Conservation (phyloP, 495 filamentous ascomycete genomes). For the Sordaria brevicollis region DNA sequence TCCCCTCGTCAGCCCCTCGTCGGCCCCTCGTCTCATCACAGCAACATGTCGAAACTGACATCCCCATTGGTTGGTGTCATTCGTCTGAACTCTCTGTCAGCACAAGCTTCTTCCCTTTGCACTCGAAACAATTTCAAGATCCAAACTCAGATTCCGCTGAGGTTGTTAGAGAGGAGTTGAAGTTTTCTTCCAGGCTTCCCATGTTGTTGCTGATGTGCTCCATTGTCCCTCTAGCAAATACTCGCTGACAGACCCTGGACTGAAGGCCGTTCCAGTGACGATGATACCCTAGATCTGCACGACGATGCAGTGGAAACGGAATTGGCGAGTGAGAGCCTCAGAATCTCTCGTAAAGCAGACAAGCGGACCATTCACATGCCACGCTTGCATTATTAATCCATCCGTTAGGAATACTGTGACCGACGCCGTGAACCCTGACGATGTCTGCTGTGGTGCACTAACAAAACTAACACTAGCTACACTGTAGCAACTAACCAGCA, state of each 20-base stretch:
- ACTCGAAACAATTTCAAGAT: not conserved
- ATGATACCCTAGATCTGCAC: not conserved
- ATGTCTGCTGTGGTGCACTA: not conserved
- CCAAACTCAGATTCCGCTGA: not conserved
- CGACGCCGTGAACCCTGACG: not conserved
- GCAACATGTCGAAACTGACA: not conserved
- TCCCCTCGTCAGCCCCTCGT: too few species aligned
- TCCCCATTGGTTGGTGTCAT: not conserved
- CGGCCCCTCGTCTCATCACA: not conserved
- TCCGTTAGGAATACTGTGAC: not conserved
- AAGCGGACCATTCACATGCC: not conserved
- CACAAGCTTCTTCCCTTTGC: not conserved
- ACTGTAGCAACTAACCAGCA: too few species aligned
- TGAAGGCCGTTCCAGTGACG: not conserved
- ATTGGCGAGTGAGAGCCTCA: conserved; percentile 9
- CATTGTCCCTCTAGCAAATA: not conserved
- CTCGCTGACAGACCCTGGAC: not conserved
- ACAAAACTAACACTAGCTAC: too few species aligned
- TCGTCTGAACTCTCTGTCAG: not conserved
- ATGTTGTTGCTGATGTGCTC: not conserved
- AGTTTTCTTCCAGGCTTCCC: not conserved
- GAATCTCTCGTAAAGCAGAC: conserved; percentile 5
- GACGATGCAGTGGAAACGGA: not conserved
- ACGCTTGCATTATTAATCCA: not conserved
- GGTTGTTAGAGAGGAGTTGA: too few species aligned